Conservation (phyloP, 2,329 filamentous ascomycete species). For the Claviceps monticola region DNA sequence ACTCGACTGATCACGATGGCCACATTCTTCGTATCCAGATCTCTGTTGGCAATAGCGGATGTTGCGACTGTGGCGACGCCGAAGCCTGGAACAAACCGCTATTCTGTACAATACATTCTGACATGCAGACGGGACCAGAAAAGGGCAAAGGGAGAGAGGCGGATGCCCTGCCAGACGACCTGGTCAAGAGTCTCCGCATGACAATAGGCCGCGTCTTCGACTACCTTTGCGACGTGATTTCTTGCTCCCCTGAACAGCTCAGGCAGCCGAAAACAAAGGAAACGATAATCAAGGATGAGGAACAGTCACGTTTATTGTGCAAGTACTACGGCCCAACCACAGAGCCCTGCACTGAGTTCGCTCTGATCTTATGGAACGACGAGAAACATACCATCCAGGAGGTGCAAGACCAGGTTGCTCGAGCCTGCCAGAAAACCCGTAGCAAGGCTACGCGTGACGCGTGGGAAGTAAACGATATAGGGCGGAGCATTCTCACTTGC, state of each 20-base stretch:
- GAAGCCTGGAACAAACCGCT: slow-evolving; percentile 87
- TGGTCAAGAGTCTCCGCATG: slow-evolving; percentile 65
- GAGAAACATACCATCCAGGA: slow-evolving; percentile 95
- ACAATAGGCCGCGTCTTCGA: slow-evolving; percentile 79
- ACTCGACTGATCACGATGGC: slow-evolving; percentile 84
- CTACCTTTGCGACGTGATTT: slow-evolving; percentile 95
- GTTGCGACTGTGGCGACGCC: slow-evolving; percentile 91
- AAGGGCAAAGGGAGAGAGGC: slow-evolving; percentile 50
- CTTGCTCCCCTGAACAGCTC: slow-evolving; percentile 91
- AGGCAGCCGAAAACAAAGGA: slow-evolving; percentile 72
- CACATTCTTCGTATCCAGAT: slow-evolving; percentile 85
- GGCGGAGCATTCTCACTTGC: slow-evolving; percentile 73
- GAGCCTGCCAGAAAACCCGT: slow-evolving; percentile 65
- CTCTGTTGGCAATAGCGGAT: slow-evolving; percentile 82
- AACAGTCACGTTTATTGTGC: slow-evolving; percentile 58
- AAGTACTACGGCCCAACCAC: slow-evolving; percentile 51
- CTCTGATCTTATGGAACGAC: slow-evolving; percentile 89
- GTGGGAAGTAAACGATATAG: slow-evolving; percentile 78
- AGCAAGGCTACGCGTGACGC: slow-evolving; percentile 61
- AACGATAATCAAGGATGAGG: slow-evolving; percentile 70
- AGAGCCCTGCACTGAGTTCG: slow-evolving; percentile 47
- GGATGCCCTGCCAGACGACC: slow-evolving; percentile 54
- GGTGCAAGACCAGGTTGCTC: slow-evolving; percentile 76
- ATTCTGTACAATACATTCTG: slow-evolving; percentile 85
- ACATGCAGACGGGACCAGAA: slow-evolving; percentile 30